These are phyloP conservation scores for Myxozyma lipomycoides DNA, from an alignment of 805 yeast species.

Conservation along the genomic window DNA sequence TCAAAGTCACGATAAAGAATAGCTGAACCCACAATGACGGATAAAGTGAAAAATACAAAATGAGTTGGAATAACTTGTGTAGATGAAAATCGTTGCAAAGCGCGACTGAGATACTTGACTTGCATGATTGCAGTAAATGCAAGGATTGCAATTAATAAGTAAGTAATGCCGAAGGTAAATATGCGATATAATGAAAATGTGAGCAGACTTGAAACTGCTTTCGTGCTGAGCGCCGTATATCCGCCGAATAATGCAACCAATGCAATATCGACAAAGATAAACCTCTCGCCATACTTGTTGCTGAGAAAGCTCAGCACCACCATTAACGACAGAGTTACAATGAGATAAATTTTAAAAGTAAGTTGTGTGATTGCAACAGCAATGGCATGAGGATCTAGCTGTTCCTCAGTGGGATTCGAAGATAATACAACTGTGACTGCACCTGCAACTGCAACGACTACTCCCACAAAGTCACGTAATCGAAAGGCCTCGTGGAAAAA, in stretches of 20 bases:
- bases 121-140: slow-evolving; percentile 44
- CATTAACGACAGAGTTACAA: slow-evolving; percentile 29
- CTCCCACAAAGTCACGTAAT: slow-evolving; percentile 40
- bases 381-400: slow-evolving; percentile 30
- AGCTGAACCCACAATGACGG: slow-evolving; percentile 45
- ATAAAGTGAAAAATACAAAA: slow-evolving; percentile 46
- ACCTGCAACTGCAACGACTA: slow-evolving; percentile 43
- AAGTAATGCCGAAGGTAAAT: slow-evolving; percentile 35
- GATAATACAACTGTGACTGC: slow-evolving; percentile 44
- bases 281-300: slow-evolving; percentile 19
- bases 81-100: slow-evolving; percentile 42
- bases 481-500: slow-evolving; percentile 43
- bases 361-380: slow-evolving; percentile 32
- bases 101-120: slow-evolving; percentile 40
- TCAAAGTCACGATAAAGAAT: slow-evolving; percentile 44
- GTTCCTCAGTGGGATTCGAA: slow-evolving; percentile 33
- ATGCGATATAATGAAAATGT: slow-evolving; percentile 29
- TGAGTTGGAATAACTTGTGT: slow-evolving; percentile 50
- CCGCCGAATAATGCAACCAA: slow-evolving; percentile 46
- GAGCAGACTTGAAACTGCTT: slow-evolving; percentile 39
- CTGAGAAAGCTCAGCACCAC: slow-evolving; percentile 19
- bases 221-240: slow-evolving; percentile 46
- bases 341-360: slow-evolving; percentile 33
- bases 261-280: slow-evolving; percentile 37
- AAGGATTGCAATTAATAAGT: slow-evolving; percentile 36